Evolutionary conservation across 2,329 filamentous ascomycete species (phyloP), one percentile per base, ranked within the genome.

Genomic region (Raffaelea arxii): DNA sequence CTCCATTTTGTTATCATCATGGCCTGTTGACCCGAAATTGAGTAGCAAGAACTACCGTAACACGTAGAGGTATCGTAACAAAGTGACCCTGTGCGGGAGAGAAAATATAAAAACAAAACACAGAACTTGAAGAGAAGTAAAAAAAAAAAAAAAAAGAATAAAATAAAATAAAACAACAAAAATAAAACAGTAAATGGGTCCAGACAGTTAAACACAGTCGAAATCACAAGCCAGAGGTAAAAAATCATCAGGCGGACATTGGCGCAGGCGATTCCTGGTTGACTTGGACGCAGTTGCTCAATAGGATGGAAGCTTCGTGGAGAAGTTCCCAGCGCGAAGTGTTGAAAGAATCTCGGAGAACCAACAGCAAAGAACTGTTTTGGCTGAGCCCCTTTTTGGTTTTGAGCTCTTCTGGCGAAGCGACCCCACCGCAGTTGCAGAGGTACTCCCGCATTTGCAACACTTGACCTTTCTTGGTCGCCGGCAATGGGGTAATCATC

Each of bases 281-380:
- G 19, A 74, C 61, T 51, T 78, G 71, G 53, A 94, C 86, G 62
- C 90, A 95, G 60, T 89, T 92, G 46, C 74, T 80, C 58, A 97
- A 64, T 50, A 95, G 67, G 21, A 78, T 83, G 25, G 85, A 84
- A 30, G 88, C 91, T 64, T 97, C 92, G 48, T 92, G 83, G 52
- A 97, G 69, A 46, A 97, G 67, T 68, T 97, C 90, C 91, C 91
- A 97, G 42, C 89, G 75, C 25, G 89, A 89, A 56, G 82, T 82
- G 53, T 76, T 72, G 61, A 97, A 96, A 36, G 84, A 84, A 47
- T 88, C 84, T 51, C 83, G 81, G 49, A 98, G 74, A 27, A 95
- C 76, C 65, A 92, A 75, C 53, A 97, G 65, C 59, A 97, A 63
- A 0, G 89, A 85, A 41, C 88, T 77, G 61, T 88, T 95, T 18